Evolutionary conservation across 2,329 filamentous ascomycete species (phyloP), one percentile per base, ranked within the genome.

Genomic region (Apiospora kogelbergensis): DNA sequence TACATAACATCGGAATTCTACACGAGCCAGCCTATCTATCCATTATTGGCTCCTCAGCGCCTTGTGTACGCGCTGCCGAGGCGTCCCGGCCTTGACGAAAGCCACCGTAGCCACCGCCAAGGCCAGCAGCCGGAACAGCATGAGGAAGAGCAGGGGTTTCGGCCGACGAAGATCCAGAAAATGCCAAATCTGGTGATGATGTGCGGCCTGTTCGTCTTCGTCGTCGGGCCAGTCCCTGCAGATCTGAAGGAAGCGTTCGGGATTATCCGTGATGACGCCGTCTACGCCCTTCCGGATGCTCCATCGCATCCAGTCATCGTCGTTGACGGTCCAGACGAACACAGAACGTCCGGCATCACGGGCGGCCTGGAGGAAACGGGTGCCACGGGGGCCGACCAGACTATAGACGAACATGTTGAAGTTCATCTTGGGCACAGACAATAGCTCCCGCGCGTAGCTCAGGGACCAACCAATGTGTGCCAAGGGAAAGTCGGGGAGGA

Each of bases 261-360:
- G 93, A 73, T 97, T 90, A 76, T 98, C 95, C 0, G 94, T 97
- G 67, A 97, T 90, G 5, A 97, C 91, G 0, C 93, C 95, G 74
- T 97, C 93, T 1, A 97, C 82, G n/a, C 70, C 74, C 53, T 87
- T 81, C 37, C 84, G 80, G 42, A 97, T 88, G 72, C 89, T 87
- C 93, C 94, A 97, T 74, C 89, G 86, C 95, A 98, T 98, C 80
- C 89, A 88, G 65, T 85, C 84, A 71, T 88, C 86, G 17, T 91
- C 87, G 77, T 98, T 97, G 66, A 97, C 92, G 0, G 95, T 98
- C 95, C 95, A 98, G 0, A 89, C 87, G 74, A 91, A 90, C 5
- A 98, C 82, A 4, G 87, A 85, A 26, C 91, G 86, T 20, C 84
- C 81, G 1, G 83, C 81, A 64, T 81, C 78, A 70, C 85, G 85